These are phyloP conservation scores for Obba rivulosa DNA, from an alignment of 768 basidiomycete genomes.

Conservation along the genomic window DNA sequence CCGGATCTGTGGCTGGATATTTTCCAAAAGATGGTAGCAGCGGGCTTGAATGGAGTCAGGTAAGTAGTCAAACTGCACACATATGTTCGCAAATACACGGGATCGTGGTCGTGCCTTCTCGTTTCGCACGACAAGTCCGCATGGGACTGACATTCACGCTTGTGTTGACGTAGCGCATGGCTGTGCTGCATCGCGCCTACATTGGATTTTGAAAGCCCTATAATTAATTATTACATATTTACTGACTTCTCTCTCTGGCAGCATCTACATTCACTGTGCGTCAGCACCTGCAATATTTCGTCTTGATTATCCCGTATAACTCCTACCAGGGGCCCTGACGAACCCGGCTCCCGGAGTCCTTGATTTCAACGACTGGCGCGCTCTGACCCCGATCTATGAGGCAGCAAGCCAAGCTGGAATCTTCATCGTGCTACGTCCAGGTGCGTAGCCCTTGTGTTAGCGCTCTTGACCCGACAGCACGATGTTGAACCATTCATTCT, in stretches of 20 bases:
- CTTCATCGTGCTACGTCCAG: constrained; percentile 77
- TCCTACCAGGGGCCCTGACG: constrained; percentile 50
- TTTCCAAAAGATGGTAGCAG: constrained; percentile 75
- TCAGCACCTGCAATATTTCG: neutral
- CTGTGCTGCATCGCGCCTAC: too few species aligned
- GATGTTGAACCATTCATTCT: neutral
- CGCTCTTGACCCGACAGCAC: too few species aligned
- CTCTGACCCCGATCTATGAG: constrained; percentile 65
- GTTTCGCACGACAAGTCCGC: neutral
- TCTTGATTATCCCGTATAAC: constrained; percentile 7
- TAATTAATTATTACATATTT: neutral
- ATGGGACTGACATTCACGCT: neutral
- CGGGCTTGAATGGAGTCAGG: constrained; percentile 73
- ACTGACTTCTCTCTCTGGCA: neutral
- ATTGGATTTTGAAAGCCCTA: too few species aligned
- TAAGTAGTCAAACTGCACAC: neutral
- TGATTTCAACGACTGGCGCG: constrained; percentile 69
- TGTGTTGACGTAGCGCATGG: neutral
- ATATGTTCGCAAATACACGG: neutral
- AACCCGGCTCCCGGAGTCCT: constrained; percentile 71
- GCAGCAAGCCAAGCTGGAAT: constrained; percentile 70
- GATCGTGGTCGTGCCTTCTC: neutral
- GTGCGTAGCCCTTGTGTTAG: constrained; percentile 27
- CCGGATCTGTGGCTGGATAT: constrained; percentile 79
- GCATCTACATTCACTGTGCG: constrained; percentile 66